Base-by-base conservation (phyloP, 2,329 filamentous ascomycete genomes). In the Trichoderma harzianum region DNA sequence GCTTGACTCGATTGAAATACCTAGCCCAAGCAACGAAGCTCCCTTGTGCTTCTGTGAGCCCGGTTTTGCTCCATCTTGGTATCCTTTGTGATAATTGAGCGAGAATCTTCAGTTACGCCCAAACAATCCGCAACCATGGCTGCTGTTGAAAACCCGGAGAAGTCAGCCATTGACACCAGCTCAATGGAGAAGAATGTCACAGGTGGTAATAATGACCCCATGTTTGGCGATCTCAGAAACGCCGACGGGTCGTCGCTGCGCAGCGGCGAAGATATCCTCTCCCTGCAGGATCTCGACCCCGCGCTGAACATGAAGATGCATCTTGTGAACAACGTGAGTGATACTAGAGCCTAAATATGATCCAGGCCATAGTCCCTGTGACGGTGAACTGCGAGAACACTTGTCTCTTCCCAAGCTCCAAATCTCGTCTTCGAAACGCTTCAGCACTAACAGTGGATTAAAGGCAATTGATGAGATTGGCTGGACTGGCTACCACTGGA, bases 301-400 rank as follows among this genome's bases (percentile, higher is more conserved):
- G 89, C 86, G 1, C 80, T 92, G 58, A 88, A 88, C 75, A 86
- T 86, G 53, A 92, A 92, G 79, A 92, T 92, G 89, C 86, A 90
- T 75, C 82, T 92, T 32, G 86, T 92, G 72, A 93, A 92, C 77
- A 87, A 92, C 79, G 89, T 89, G 76, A 80, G 86, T 75, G 69
- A 62, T 26, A 24, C 28, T 47, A 36, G 47, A 72, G 64, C 57
- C 70, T 69, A 32, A 30, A 16, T 64, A 47, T 36, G 47, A 47
- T 21, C 64, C 26, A 34, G 34, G 58, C 70, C 39, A 53, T 24
- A 18, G 53, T 53, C 67, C 67, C n/a, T 43, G 26, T 60, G 61
- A 53, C 53, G 26, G 58, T 62, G 70, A 68, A 51, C 64, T 24
- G 62, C 58, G 43, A 63, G 24, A 28, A 68, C 30, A 58, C 57